Percentiles rank a stretch among this genome's conserved stretches.
Conservation (phyloP, 2,329 filamentous ascomycete species). For the Camillea tinctor region DNA sequence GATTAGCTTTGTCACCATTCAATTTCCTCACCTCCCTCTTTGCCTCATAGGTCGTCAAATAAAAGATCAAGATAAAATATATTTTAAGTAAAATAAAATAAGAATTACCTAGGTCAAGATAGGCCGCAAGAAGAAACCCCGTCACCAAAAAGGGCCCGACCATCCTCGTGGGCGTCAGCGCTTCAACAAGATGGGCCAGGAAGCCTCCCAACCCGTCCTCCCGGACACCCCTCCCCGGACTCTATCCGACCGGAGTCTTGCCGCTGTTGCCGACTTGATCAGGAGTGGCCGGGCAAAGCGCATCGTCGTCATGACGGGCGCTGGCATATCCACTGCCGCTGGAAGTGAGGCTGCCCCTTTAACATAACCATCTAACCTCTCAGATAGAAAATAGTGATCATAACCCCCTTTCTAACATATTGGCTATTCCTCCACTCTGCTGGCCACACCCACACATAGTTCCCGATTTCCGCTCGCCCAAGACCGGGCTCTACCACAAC, state of each 20-base stretch:
- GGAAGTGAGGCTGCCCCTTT: conserved; percentile 48
- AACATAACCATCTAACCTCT: background rate
- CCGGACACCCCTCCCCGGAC: conserved; percentile 63
- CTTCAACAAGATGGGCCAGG: conserved; percentile 79
- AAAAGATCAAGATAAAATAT: too few species aligned
- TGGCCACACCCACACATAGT: conserved; percentile 48
- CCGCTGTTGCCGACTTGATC: conserved; percentile 79
- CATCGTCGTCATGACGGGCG: conserved; percentile 88
- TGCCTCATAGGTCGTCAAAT: too few species aligned
- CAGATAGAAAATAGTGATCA: too few species aligned
- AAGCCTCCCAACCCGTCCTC: conserved; percentile 67
- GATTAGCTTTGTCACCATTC: too few species aligned
- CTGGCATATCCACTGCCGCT: conserved; percentile 78
- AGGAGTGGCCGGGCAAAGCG: conserved; percentile 62
- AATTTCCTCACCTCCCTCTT: too few species aligned
- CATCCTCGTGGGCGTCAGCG: conserved; percentile 14
- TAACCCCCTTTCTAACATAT: background rate
- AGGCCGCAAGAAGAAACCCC: conserved; percentile 27
- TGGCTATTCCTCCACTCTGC: background rate
- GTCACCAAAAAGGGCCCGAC: conserved; percentile 21
- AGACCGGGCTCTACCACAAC: conserved; percentile 92
- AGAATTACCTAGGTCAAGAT: conserved; percentile 13
- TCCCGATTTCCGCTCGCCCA: conserved; percentile 91
- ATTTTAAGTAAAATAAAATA: too few species aligned
- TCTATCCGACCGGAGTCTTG: conserved; percentile 66